Evolutionary conservation across 805 yeast species (phyloP).

Genomic region (Kodamaea lidongshanica): DNA sequence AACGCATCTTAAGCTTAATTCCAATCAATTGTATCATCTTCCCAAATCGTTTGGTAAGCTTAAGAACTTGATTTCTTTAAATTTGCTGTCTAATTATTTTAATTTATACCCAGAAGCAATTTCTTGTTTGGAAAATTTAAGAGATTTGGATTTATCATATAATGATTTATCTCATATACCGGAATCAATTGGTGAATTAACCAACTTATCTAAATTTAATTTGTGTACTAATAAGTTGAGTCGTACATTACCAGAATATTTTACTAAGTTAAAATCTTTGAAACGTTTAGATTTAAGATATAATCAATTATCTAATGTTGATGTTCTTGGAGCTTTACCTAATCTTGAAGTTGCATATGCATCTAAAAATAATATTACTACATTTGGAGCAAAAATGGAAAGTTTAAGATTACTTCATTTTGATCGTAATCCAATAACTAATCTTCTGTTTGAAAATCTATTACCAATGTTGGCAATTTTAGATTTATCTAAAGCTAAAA

Average conservation of each 20-base stretch:
- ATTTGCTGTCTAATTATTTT: slow-evolving; percentile 74
- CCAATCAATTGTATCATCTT: slow-evolving; percentile 61
- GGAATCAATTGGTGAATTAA: slow-evolving; percentile 49
- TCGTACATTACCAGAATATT: slow-evolving; percentile 45
- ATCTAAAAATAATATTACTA: slow-evolving; percentile 69
- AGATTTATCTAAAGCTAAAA: slow-evolving; percentile 75
- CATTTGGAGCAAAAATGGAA: slow-evolving; percentile 57
- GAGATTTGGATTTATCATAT: slow-evolving; percentile 73
- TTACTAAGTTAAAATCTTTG: slow-evolving; percentile 49
- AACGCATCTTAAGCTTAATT: slow-evolving; percentile 59
- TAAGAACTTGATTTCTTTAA: slow-evolving; percentile 50
- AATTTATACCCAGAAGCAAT: slow-evolving; percentile 59
- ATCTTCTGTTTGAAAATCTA: slow-evolving; percentile 46
- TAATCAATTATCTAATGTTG: slow-evolving; percentile 53
- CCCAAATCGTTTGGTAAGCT: slow-evolving; percentile 59
- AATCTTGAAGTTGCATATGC: slow-evolving; percentile 66
- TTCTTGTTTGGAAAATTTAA: slow-evolving; percentile 50
- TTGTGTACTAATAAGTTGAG: slow-evolving; percentile 66
- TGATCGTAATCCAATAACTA: slow-evolving; percentile 80
- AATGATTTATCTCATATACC: slow-evolving; percentile 65
- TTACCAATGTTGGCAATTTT: slow-evolving; percentile 62
- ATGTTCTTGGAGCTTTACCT: slow-evolving; percentile 50
- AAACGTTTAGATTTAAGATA: slow-evolving; percentile 73
- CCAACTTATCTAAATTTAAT: slow-evolving; percentile 60
- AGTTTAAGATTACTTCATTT: slow-evolving; percentile 63